phyloP scores from a whole-genome alignment of 2,329 filamentous ascomycete genomes.

The Arachnopeziza araneosa region DNA sequence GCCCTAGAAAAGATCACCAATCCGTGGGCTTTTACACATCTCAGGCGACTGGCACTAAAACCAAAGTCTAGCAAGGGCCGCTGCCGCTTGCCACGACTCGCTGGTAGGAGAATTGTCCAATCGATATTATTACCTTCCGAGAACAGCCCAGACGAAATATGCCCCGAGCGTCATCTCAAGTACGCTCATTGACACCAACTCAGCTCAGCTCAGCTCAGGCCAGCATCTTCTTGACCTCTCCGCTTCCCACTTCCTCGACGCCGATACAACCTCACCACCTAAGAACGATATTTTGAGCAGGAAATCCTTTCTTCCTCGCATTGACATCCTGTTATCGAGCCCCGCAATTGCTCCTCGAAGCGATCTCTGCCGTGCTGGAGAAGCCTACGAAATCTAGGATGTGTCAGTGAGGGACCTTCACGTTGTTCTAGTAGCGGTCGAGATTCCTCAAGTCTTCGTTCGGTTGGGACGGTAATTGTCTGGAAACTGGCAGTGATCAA shows the following conservation, averaged over 20 bases:
- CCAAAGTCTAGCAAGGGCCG: not conserved
- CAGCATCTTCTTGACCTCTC: not conserved
- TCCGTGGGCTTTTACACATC: not conserved
- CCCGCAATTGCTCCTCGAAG: not conserved
- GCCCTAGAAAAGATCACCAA: not conserved
- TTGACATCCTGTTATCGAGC: not conserved
- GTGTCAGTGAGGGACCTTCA: not conserved
- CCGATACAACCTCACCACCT: not conserved
- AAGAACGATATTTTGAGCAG: not conserved
- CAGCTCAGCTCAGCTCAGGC: not conserved
- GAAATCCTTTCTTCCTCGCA: not conserved
- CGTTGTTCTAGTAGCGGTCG: not conserved
- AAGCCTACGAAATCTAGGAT: not conserved
- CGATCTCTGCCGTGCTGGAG: not conserved
- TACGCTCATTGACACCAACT: not conserved
- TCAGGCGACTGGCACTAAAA: not conserved
- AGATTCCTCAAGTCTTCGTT: not conserved
- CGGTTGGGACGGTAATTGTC: not conserved
- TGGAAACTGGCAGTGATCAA: not conserved
- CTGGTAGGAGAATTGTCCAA: constrained; percentile 7
- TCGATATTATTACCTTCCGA: constrained; percentile 7
- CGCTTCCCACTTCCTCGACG: not conserved
- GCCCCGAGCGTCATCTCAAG: constrained; percentile 3
- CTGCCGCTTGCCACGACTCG: not conserved
- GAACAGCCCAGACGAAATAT: not conserved